Evolutionary conservation across 768 basidiomycete genomes (phyloP).

Genomic region (Lactarius indigo): DNA sequence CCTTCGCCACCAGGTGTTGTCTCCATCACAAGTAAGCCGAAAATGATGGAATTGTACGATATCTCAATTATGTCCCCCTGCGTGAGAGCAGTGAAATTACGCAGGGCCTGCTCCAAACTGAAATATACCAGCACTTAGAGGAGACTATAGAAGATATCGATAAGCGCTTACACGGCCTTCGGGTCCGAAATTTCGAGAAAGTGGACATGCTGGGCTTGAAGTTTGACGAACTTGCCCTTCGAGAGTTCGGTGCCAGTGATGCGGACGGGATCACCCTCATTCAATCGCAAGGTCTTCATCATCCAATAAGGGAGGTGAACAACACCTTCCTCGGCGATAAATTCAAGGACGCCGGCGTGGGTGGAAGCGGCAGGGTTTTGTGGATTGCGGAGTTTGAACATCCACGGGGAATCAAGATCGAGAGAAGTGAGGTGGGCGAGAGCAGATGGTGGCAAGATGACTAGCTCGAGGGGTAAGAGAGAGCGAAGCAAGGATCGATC

Average conservation of each 20-base stretch:
- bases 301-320: constrained; percentile 98
- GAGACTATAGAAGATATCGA: not conserved
- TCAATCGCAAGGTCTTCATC: constrained; percentile 94
- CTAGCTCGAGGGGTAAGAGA: constrained; percentile 40
- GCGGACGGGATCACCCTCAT: constrained; percentile 93
- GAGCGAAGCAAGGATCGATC: constrained; percentile 9
- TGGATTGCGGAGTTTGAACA: constrained; percentile 94
- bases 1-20: constrained; percentile 81
- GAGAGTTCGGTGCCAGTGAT: constrained; percentile 83
- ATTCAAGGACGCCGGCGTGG: constrained; percentile 96
- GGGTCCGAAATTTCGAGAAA: constrained; percentile 97
- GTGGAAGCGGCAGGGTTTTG: constrained; percentile 79
- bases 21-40: constrained; percentile 96
- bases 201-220: constrained; percentile 92
- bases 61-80: constrained; percentile 99
- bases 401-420: constrained; percentile 91
- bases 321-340: constrained; percentile 94
- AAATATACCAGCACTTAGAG: not conserved
- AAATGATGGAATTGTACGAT: constrained; percentile 92
- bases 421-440: constrained; percentile 83
- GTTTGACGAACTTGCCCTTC: constrained; percentile 94
- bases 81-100: constrained; percentile 88
- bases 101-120: constrained; percentile 91
- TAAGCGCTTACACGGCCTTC: constrained; percentile 82
- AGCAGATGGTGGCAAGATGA: constrained; percentile 96